Evolutionary conservation across 805 yeast species (phyloP).

Genomic region (Cyberlindnera amylophila): DNA sequence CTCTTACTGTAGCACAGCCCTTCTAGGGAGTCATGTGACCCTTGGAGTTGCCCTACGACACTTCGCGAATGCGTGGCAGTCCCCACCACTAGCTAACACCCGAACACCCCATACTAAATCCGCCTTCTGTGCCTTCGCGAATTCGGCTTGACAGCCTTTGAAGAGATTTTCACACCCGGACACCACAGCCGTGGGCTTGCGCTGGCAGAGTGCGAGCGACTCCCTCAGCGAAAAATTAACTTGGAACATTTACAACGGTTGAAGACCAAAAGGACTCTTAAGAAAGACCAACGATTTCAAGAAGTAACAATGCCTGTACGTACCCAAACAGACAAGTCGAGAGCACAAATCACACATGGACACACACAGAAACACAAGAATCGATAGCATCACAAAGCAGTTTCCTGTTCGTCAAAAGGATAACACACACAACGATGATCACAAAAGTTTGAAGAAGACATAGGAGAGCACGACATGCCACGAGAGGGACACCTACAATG

Average conservation of each 20-base stretch:
- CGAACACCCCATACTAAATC: slow-evolving; percentile 5
- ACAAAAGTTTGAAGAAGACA: too few species aligned
- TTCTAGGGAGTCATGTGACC: too few species aligned
- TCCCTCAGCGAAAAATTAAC: slow-evolving; percentile 21
- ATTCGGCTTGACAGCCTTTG: background rate
- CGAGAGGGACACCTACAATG: too few species aligned
- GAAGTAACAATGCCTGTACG: slow-evolving; percentile 41
- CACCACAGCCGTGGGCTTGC: slow-evolving; percentile 3
- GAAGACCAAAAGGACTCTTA: background rate
- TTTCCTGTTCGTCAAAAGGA: too few species aligned
- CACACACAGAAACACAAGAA: too few species aligned
- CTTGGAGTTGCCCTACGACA: slow-evolving; percentile 2
- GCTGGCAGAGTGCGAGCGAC: slow-evolving; percentile 5
- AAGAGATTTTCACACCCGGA: slow-evolving; percentile 7
- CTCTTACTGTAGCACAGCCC: slow-evolving; percentile 5
- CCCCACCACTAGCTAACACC: slow-evolving; percentile 3
- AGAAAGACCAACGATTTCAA: slow-evolving; percentile 22
- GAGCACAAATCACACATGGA: slow-evolving; percentile 6
- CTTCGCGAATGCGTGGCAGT: slow-evolving; percentile 1
- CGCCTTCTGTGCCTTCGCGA: slow-evolving; percentile 2
- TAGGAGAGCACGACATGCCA: too few species aligned
- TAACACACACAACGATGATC: too few species aligned
- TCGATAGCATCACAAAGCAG: background rate
- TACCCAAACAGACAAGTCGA: slow-evolving; percentile 13
- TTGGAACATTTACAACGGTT: slow-evolving; percentile 24